Percentiles rank a stretch among this genome's conserved stretches.
phyloP scores from a whole-genome alignment of 257 asterid species.

The Sherardia arvensis region DNA sequence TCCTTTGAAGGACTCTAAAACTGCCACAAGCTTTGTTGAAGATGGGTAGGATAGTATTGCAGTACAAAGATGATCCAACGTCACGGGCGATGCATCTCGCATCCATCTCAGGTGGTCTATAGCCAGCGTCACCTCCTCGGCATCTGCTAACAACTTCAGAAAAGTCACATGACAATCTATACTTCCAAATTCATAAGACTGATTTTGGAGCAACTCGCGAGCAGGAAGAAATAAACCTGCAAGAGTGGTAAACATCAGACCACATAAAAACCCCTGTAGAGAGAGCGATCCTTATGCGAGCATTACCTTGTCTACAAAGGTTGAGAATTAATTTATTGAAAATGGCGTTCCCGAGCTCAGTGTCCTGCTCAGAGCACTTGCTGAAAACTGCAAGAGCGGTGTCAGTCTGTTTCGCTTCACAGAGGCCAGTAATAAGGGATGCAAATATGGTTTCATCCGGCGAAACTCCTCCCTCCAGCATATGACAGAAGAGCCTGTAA shows the following conservation, averaged over 20 bases:
- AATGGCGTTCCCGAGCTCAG: conserved; percentile 28
- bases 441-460: conserved; percentile 42
- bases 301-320: conserved; percentile 60
- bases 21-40: conserved; percentile 26
- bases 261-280: background rate
- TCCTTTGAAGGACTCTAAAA: conserved; percentile 19
- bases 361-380: conserved; percentile 42
- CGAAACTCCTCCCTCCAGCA: conserved; percentile 53
- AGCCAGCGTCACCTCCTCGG: conserved; percentile 41
- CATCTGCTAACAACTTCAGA: conserved; percentile 40
- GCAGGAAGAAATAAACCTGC: conserved; percentile 51
- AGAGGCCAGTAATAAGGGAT: conserved; percentile 56
- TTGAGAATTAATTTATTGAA: conserved; percentile 32
- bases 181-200: conserved; percentile 18
- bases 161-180: conserved; percentile 39
- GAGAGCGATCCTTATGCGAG: background rate
- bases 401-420: conserved; percentile 40
- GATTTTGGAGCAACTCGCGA: conserved; percentile 35
- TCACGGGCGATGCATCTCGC: conserved; percentile 32
- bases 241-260: background rate
- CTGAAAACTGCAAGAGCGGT: conserved; percentile 41
- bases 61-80: conserved; percentile 33
- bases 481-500: conserved; percentile 50
- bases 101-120: conserved; percentile 44
- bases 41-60: conserved; percentile 35